Evolutionary conservation across 2,329 filamentous ascomycete species (phyloP), one percentile per base, ranked within the genome.

Genomic region (Rutstroemia sydowiana): DNA sequence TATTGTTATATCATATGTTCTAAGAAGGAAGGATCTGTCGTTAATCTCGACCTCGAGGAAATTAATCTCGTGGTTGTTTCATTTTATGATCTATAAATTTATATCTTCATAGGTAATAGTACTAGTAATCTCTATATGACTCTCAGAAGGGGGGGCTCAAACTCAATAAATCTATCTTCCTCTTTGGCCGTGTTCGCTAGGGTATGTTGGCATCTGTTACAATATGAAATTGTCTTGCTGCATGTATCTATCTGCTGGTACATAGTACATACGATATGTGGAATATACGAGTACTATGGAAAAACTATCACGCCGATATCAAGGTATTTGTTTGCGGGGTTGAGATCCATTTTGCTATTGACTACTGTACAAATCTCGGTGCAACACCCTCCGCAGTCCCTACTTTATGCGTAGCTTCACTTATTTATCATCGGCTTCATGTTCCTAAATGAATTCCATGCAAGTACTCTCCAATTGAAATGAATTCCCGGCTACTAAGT

Each of bases 11-110:
- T 14, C 16, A 56, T 51, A 61, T 65, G 63, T 64, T 67, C 64
- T 56, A 55, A 67, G 64, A 68, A 55, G 49, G 58, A 65, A 63
- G 56, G 65, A 66, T 67, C 65, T 68, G 66, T 68, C 66, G 66
- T 68, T 68, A 68, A 68, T 68, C 66, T 68, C 66, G 65, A 67
- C 62, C 62, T 64, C 62, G 64, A 59, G 59, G 54, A 59, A 54
- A 43, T 53, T 60, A 57, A 65, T 68, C 60, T 66, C 60, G 61
- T 59, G 60, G 62, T 64, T 61, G 66, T 68, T 68, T 68, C 66
- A 68, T 68, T 68, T 68, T 68, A 68, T 67, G 65, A 66, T 67
- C 66, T 63, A 68, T 61, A 68, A 49, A 43, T 48, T 9, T 23
- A 14, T 31, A 21, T n/a, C 11, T 40, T 21, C 2, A n/a, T n/a